phyloP scores from a whole-genome alignment of 2,329 filamentous ascomycete species.

The Exophiala bonariae region DNA sequence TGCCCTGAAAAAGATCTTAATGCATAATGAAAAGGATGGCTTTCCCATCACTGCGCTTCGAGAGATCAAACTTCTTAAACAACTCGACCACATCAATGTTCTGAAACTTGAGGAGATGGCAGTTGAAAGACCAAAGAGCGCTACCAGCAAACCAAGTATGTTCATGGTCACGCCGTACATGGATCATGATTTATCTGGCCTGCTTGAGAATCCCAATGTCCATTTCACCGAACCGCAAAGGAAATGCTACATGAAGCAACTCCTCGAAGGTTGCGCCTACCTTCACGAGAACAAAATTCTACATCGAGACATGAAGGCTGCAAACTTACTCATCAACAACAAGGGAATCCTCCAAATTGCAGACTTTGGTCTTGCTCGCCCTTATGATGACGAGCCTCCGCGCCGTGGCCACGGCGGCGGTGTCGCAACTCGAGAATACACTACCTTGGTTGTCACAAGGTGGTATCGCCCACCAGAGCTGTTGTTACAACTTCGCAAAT shows the following conservation, averaged over 20 bases:
- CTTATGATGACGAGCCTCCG: constrained; percentile 84
- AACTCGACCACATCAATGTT: constrained; percentile 88
- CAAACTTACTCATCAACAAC: constrained; percentile 95
- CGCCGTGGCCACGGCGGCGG: constrained; percentile 76
- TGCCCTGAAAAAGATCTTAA: constrained; percentile 96
- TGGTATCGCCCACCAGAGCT: constrained; percentile 98
- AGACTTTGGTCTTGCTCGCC: constrained; percentile 90
- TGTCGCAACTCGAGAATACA: constrained; percentile 86
- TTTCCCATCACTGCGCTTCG: constrained; percentile 98
- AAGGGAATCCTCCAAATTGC: constrained; percentile 91
- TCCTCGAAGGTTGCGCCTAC: constrained; percentile 86
- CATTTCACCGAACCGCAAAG: constrained; percentile 86
- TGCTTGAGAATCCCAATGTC: constrained; percentile 92
- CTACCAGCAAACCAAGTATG: constrained; percentile 81
- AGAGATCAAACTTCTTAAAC: constrained; percentile 96
- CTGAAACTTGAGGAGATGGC: constrained; percentile 92
- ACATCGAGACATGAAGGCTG: constrained; percentile 98
- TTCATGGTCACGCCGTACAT: constrained; percentile 99
- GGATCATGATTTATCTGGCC: constrained; percentile 96
- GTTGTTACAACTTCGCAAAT: constrained; percentile 79
- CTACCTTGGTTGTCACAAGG: constrained; percentile 90
- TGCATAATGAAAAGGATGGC: constrained; percentile 99
- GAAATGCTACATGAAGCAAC: constrained; percentile 95
- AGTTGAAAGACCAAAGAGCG: constrained; percentile 73
- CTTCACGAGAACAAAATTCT: constrained; percentile 87